Conservation (phyloP, 2,329 filamentous ascomycete genomes). For the Colletotrichum cuscutae region DNA sequence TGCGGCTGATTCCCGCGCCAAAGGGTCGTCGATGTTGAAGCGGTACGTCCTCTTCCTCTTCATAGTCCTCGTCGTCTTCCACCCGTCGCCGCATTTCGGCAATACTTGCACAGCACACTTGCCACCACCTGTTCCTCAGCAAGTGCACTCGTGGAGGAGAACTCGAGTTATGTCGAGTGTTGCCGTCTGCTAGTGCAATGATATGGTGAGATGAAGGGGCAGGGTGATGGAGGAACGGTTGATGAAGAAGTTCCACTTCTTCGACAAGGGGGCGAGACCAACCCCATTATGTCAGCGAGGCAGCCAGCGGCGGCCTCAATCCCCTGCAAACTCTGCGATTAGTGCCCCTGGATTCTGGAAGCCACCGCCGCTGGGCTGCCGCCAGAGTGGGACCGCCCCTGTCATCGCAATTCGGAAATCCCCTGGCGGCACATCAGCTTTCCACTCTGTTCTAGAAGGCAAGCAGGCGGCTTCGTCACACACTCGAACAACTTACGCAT, state of each 20-base stretch:
- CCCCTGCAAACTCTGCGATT: slow-evolving; percentile 16
- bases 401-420: slow-evolving; percentile 10
- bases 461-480: slow-evolving; percentile 15
- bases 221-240: neutral
- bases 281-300: neutral
- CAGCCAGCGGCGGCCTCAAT: neutral
- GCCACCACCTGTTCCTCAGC: neutral
- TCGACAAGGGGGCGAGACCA: neutral
- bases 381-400: slow-evolving; percentile 20
- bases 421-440: slow-evolving; percentile 15
- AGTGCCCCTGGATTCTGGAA: neutral
- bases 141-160: neutral
- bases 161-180: neutral
- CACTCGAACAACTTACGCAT: neutral
- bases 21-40: slow-evolving; percentile 65
- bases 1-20: slow-evolving; percentile 65
- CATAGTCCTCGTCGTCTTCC: slow-evolving; percentile 38
- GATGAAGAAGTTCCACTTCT: neutral
- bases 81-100: slow-evolving; percentile 12
- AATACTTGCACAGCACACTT: neutral
- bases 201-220: neutral
- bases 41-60: slow-evolving; percentile 58
- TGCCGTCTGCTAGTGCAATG: neutral
- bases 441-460: slow-evolving; percentile 30
- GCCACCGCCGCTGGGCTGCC: slow-evolving; percentile 3